Percentiles rank a stretch among this genome's conserved stretches.
Conservation (phyloP, 805 yeast genomes). For the Saccharomycopsis guyanensis region DNA sequence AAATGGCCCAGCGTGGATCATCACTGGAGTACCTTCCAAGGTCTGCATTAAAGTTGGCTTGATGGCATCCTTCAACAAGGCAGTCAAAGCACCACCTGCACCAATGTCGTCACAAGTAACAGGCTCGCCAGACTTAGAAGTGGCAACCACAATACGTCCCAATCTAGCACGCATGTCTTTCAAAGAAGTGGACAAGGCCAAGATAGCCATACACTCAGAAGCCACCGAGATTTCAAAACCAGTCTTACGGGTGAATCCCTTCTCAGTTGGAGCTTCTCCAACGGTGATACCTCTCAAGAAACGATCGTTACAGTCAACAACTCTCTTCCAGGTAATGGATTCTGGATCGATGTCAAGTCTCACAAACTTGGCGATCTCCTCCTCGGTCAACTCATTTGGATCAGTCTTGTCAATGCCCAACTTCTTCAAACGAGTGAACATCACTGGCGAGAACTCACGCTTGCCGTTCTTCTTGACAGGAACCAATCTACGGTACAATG, state of each 20-base stretch:
- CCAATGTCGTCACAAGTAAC: slow-evolving; percentile 93
- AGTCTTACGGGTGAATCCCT: slow-evolving; percentile 74
- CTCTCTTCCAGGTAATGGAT: slow-evolving; percentile 86
- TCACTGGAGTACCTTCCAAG: slow-evolving; percentile 93
- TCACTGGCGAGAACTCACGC: slow-evolving; percentile 70
- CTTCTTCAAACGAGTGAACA: slow-evolving; percentile 67
- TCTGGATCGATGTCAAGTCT: slow-evolving; percentile 84
- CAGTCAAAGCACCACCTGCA: slow-evolving; percentile 92
- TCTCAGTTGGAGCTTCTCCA: slow-evolving; percentile 91
- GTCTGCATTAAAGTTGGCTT: slow-evolving; percentile 97
- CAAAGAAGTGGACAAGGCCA: slow-evolving; percentile 74
- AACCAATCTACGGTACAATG: slow-evolving; percentile 74
- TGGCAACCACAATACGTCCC: slow-evolving; percentile 83
- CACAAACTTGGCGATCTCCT: slow-evolving; percentile 68
- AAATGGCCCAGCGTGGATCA: slow-evolving; percentile 97
- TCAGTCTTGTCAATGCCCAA: slow-evolving; percentile 76
- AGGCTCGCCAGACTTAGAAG: slow-evolving; percentile 51
- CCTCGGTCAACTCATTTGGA: slow-evolving; percentile 72
- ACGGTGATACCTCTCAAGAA: slow-evolving; percentile 81
- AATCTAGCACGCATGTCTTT: slow-evolving; percentile 81
- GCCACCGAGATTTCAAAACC: slow-evolving; percentile 98
- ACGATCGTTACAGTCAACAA: slow-evolving; percentile 91
- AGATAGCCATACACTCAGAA: slow-evolving; percentile 91
- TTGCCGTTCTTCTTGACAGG: slow-evolving; percentile 71
- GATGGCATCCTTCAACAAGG: slow-evolving; percentile 89